Evolutionary conservation across 2,329 filamentous ascomycete species (phyloP), one percentile per base, ranked within the genome.

Genomic region (Colletotrichum trifolii): DNA sequence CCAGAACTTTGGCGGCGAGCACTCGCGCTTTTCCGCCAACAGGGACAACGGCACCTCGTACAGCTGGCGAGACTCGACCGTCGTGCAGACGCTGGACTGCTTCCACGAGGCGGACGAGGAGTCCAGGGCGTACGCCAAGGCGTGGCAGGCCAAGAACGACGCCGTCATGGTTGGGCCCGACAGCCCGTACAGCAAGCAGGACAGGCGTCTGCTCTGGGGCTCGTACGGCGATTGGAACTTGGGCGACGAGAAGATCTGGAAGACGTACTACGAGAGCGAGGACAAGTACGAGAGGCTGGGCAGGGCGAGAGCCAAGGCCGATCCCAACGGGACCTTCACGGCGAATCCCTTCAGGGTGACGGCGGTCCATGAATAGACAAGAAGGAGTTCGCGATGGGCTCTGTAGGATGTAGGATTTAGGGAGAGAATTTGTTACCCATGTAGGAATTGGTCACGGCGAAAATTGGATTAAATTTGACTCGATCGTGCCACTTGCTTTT

Each of bases 11-110:
- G 82, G 82, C 2, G 82, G 82, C 6, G 73, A 76, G 52, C 70
- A 80, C 55, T 83, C 81, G 7, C 73, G 72, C 62, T 81, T 82
- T 68, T 69, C 68, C 6, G 67, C 66, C 11, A 83, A 84, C 64
- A 74, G 72, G 6, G 71, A 73, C 47, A 83, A 83, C 54, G 82
- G 81, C 8, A 84, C 81, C 0, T 74, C 81, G 1, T 83, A 78
- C 68, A 82, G 79, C 70, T 83, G 80, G 79, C 75, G 82, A 53
- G 81, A 84, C 69, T 78, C 78, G 0, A 80, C 75, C 4, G 68
- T 83, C 6, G 70, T 72, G 6, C 73, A 73, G 40, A 76, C 72
- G 0, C 73, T 82, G 15, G 82, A 85, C 60, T 81, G 78, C 57
- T 84, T 84, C 69, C 77, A 84, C 48, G 73, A 74, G 10, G 67